Evolutionary conservation across 805 yeast genomes (phyloP).

Genomic region (Vanderwaltozyma tropicalis): DNA sequence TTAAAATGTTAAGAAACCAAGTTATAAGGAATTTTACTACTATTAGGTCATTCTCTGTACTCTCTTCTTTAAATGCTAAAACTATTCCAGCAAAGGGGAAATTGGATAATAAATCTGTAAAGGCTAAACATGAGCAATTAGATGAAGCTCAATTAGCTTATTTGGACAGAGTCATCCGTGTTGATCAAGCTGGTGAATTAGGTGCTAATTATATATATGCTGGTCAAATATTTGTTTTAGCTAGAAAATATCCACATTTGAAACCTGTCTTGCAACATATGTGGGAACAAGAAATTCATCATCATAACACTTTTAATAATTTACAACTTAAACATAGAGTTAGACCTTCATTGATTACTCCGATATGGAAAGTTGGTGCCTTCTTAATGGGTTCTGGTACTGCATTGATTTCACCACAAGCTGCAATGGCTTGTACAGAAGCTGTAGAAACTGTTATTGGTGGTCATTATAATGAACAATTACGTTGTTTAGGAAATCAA

Average conservation of each 20-base stretch:
- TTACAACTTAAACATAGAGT: constrained; percentile 71
- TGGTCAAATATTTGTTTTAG: constrained; percentile 76
- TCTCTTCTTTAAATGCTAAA: not conserved
- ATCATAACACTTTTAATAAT: constrained; percentile 72
- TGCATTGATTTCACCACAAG: constrained; percentile 80
- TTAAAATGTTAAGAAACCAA: not conserved
- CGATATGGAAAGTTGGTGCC: constrained; percentile 90
- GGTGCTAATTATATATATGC: constrained; percentile 91
- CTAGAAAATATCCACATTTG: constrained; percentile 59
- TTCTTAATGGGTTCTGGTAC: constrained; percentile 77
- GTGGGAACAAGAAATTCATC: constrained; percentile 98
- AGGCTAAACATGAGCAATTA: constrained; percentile 17
- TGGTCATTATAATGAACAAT: constrained; percentile 84
- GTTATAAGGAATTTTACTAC: not conserved
- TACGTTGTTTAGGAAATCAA: constrained; percentile 63
- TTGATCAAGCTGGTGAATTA: constrained; percentile 96
- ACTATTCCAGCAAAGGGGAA: not conserved
- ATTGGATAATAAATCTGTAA: not conserved
- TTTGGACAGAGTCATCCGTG: constrained; percentile 68
- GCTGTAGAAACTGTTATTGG: constrained; percentile 99
- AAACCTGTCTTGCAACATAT: constrained; percentile 79
- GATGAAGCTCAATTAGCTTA: constrained; percentile 54
- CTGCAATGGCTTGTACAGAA: constrained; percentile 99
- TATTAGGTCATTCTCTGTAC: not conserved
- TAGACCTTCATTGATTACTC: constrained; percentile 85